A percentile compares a stretch with the other conserved stretches of the same genome.
phyloP scores from a whole-genome alignment of 495 filamentous ascomycete genomes.

The Podospora pseudopauciseta region DNA sequence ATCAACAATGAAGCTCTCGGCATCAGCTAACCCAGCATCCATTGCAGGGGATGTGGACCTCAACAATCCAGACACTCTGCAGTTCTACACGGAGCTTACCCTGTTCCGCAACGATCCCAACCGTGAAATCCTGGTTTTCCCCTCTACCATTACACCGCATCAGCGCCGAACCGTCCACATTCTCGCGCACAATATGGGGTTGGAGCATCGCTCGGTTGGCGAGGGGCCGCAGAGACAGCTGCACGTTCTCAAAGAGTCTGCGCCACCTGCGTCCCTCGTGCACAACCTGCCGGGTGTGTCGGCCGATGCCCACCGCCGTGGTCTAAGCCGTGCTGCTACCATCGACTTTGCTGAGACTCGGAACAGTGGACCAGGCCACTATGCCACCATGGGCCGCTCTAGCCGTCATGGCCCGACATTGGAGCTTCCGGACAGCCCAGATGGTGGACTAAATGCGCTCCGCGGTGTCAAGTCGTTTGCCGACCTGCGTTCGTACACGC shows the following conservation, averaged over 20 bases:
- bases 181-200: constrained; percentile 88
- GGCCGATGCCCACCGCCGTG: constrained; percentile 70
- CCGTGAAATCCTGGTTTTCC: constrained; percentile 80
- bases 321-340: constrained; percentile 89
- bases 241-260: constrained; percentile 70
- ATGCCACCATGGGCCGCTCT: constrained; percentile 72
- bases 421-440: constrained; percentile 79
- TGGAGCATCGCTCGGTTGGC: constrained; percentile 85
- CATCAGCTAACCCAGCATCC: constrained; percentile 19
- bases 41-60: constrained; percentile 68
- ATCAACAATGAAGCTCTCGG: constrained; percentile 24
- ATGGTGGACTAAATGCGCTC: constrained; percentile 52
- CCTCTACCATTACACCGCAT: constrained; percentile 69
- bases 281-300: constrained; percentile 61
- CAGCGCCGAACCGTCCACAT: constrained; percentile 90
- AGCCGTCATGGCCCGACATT: constrained; percentile 62
- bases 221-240: constrained; percentile 81
- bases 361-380: constrained; percentile 61
- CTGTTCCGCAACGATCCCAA: constrained; percentile 76
- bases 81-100: constrained; percentile 82
- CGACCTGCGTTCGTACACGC: constrained; percentile 90
- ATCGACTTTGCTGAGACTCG: constrained; percentile 95
- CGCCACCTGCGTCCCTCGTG: constrained; percentile 33
- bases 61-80: constrained; percentile 83
- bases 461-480: constrained; percentile 95